A percentile compares a stretch with the other conserved stretches of the same genome.
Evolutionary conservation across 345 rosid genomes (phyloP).

Genomic region (Eucalyptus microcorys): DNA sequence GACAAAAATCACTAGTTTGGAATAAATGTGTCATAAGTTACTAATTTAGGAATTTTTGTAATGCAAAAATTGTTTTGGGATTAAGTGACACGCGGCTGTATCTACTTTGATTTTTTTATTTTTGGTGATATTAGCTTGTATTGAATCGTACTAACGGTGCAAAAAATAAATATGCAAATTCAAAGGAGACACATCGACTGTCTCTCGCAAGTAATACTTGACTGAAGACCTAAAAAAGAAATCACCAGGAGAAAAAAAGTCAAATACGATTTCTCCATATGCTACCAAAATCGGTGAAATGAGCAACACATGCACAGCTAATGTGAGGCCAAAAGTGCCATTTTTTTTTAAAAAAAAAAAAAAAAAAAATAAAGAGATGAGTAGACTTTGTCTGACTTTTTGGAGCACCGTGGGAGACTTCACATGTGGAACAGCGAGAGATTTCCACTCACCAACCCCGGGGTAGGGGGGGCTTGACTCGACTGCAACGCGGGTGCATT

Average conservation of each 20-base stretch:
- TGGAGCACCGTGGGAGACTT: background rate
- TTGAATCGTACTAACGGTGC: background rate
- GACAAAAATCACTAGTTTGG: no score
- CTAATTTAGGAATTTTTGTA: no score
- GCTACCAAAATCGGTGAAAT: background rate
- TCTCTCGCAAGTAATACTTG: no score
- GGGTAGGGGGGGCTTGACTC: background rate
- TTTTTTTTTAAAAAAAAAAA: no score
- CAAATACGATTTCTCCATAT: background rate
- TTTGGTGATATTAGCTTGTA: background rate
- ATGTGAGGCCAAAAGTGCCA: background rate
- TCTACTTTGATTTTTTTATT: rapidly evolving
- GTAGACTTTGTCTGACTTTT: background rate
- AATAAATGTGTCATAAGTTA: no score
- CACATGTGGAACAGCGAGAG: background rate
- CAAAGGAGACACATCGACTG: no score
- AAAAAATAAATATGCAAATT: background rate
- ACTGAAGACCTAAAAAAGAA: no score
- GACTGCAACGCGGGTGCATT: background rate
- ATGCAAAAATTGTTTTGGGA: no score
- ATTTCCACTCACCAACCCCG: background rate
- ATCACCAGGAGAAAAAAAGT: background rate
- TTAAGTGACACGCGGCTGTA: no score
- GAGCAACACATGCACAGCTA: background rate
- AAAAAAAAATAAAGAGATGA: background rate